Evolutionary conservation across 2,329 filamentous ascomycete species (phyloP).

Genomic region (Ophiostoma populinum): DNA sequence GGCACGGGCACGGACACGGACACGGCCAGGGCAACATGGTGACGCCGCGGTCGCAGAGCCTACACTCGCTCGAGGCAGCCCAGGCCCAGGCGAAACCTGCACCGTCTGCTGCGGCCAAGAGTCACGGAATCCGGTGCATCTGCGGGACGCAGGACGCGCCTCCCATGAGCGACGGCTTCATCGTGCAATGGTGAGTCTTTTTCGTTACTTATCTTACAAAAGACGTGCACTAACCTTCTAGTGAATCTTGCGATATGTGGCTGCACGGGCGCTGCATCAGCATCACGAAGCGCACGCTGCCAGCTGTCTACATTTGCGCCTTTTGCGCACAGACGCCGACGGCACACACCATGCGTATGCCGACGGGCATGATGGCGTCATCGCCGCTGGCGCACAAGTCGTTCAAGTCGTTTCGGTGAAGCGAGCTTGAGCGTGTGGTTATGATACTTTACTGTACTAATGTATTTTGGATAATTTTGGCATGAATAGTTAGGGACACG

Average conservation of each 20-base stretch:
- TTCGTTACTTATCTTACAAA: background rate
- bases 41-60: slow-evolving; percentile 9
- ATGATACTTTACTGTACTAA: no score
- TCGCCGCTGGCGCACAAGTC: slow-evolving; percentile 30
- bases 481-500: background rate
- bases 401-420: slow-evolving; percentile 25
- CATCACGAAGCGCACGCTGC: slow-evolving; percentile 37
- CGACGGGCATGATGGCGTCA: slow-evolving; percentile 15
- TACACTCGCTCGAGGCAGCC: slow-evolving; percentile 28
- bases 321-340: slow-evolving; percentile 45
- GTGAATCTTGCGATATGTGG: slow-evolving; percentile 48
- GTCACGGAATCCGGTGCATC: slow-evolving; percentile 35
- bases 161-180: slow-evolving; percentile 31
- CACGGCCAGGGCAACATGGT: no score
- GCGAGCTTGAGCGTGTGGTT: no score
- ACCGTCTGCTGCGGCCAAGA: no score
- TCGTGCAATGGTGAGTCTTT: slow-evolving; percentile 43
- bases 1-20: no score
- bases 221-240: slow-evolving; percentile 18
- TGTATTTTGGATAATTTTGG: no score
- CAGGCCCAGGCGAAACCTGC: no score
- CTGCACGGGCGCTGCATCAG: slow-evolving; percentile 47
- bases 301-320: slow-evolving; percentile 44
- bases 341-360: slow-evolving; percentile 29
- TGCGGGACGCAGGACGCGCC: slow-evolving; percentile 29